Evolutionary conservation across 805 yeast genomes (phyloP), one percentile per base, ranked within the genome.

Genomic region (Wickerhamomyces strasburgensis): DNA sequence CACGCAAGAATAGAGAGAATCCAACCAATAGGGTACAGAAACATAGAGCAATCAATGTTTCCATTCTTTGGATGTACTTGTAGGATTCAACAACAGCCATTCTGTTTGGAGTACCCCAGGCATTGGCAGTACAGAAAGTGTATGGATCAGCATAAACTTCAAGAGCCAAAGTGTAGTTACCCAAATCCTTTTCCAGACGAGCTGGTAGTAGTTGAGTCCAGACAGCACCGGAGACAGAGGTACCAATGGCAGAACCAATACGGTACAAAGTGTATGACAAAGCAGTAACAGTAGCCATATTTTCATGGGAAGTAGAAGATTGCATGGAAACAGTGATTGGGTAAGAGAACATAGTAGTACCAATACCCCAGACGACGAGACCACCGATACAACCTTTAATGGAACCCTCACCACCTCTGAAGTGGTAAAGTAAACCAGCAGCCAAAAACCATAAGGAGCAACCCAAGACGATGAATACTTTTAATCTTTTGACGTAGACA

Each of bases 311-410:
- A 19, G 79, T 71, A 35, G 72, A 66, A 3, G 82, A 61, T 52
- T 77, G 80, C 40, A 79, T 68, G 17, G 83, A 72, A 5, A 76
- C 80, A 51, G 74, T 80, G n/a, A 76, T 67, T 13, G 84, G 73
- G 51, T 79, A 80, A 9, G 84, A 72, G 64, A 80, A 78, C 60
- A 80, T 69, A 5, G 84, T 83, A 27, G 84, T 81, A 48, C 86
- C 87, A 40, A 80, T 66, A 50, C 88, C 88, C 52, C 78, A 60
- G 9, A 80, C 58, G 49, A 76, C 71, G 42, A 75, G 67, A n/a
- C 77, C 74, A 19, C 81, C 86, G 53, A 83, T 76, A 44, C 81
- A 65, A 48, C 87, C 88, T 18, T 62, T 40, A 35, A 65, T 60
- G 25, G 79, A 70, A 18, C 57, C 51, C 26, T 58, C 60, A 34